Conservation (phyloP, 2,329 filamentous ascomycete genomes). For the Scedosporium apiospermum region DNA sequence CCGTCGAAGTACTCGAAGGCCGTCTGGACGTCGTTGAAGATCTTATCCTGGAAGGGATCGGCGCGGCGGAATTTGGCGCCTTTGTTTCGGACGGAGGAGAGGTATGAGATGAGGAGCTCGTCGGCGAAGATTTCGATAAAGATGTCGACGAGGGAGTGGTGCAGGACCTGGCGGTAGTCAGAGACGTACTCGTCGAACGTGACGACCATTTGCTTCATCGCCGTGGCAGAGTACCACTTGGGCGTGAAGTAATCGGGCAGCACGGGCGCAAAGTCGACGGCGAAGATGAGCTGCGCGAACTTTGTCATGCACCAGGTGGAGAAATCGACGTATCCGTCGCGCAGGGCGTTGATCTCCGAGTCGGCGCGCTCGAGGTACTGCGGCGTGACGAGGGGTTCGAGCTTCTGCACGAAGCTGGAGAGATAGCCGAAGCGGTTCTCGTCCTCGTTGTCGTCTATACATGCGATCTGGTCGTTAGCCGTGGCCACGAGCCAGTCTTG, state of each 20-base stretch:
- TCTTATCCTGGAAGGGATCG: constrained; percentile 85
- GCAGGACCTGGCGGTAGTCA: constrained; percentile 77
- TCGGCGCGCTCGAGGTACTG: constrained; percentile 70
- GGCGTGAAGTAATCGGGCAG: constrained; percentile 85
- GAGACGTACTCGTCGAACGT: constrained; percentile 92
- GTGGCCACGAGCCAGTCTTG: constrained; percentile 96
- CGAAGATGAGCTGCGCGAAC: constrained; percentile 81
- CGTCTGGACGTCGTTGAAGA: constrained; percentile 84
- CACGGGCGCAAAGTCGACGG: constrained; percentile 76
- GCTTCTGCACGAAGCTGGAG: constrained; percentile 74
- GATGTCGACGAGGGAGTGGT: constrained; percentile 81
- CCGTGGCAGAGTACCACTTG: constrained; percentile 76
- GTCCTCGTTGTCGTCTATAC: constrained; percentile 85
- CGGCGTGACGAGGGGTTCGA: constrained; percentile 70
- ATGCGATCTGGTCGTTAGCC: constrained; percentile 97
- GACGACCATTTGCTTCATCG: constrained; percentile 87
- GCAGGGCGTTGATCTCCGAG: constrained; percentile 62
- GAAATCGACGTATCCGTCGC: constrained; percentile 90
- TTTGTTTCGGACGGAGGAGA: constrained; percentile 78
- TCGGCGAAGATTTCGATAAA: constrained; percentile 90
- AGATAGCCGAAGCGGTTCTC: constrained; percentile 69
- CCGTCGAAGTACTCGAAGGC: constrained; percentile 82
- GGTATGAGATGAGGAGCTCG: constrained; percentile 79
- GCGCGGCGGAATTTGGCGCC: constrained; percentile 77
- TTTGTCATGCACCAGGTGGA: constrained; percentile 85